Percentiles rank a stretch among this genome's conserved stretches.
Conservation (phyloP, 805 yeast genomes). For the Sugiyamaella qingdaonensis region DNA sequence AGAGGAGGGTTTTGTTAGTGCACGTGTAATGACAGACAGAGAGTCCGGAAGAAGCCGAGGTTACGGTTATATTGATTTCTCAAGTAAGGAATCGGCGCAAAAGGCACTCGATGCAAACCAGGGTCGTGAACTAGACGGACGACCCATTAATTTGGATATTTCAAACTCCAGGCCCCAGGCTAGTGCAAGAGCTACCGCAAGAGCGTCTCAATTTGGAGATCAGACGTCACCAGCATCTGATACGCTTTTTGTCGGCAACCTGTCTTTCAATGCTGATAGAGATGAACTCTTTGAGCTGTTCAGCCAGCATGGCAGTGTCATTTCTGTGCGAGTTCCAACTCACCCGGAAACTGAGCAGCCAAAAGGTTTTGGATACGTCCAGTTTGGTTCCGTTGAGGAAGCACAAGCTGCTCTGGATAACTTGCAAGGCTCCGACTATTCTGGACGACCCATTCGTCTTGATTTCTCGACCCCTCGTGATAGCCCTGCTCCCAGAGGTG, state of each 20-base stretch:
- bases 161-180: constrained; percentile 77
- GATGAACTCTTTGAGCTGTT: constrained; percentile 72
- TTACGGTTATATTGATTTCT: constrained; percentile 91
- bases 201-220: constrained; percentile 91
- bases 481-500: constrained; percentile 26
- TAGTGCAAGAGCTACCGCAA: constrained; percentile 53
- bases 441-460: constrained; percentile 89
- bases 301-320: constrained; percentile 72
- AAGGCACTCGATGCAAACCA: constrained; percentile 80
- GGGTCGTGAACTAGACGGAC: constrained; percentile 94
- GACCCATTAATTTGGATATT: constrained; percentile 91
- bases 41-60: constrained; percentile 92
- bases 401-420: constrained; percentile 86
- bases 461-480: constrained; percentile 88
- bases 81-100: constrained; percentile 69
- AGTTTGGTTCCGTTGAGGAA: constrained; percentile 79
- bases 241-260: constrained; percentile 93
- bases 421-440: constrained; percentile 82
- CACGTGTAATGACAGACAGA: constrained; percentile 93
- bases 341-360: constrained; percentile 99
- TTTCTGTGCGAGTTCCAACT: constrained; percentile 93
- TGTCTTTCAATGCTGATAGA: constrained; percentile 84
- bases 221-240: constrained; percentile 88
- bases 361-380: constrained; percentile 98
- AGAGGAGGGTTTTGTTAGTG: constrained; percentile 74